phyloP scores from a whole-genome alignment of 768 basidiomycete genomes.

The Suillus fuscotomentosus region DNA sequence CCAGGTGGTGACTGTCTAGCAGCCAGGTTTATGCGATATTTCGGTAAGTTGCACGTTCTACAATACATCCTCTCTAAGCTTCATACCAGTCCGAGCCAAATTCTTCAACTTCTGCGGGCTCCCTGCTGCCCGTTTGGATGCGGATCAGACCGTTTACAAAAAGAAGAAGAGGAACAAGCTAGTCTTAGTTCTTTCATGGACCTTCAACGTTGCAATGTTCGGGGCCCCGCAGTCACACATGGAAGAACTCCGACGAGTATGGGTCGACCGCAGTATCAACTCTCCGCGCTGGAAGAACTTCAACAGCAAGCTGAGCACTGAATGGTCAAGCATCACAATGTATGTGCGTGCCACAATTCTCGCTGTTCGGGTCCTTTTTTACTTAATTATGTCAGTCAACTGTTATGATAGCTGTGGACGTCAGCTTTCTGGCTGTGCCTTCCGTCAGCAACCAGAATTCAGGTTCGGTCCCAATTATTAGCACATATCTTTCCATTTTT shows the following conservation, averaged over 20 bases:
- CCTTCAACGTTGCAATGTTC: conserved; percentile 23
- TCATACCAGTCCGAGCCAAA: conserved; percentile 24
- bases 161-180: conserved; percentile 2
- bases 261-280: conserved; percentile 9
- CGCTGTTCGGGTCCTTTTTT: not conserved
- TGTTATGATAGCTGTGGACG: conserved; percentile 7
- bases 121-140: conserved; percentile 42
- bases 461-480: conserved; percentile 9
- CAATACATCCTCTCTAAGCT: not conserved
- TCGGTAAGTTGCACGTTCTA: conserved; percentile 29
- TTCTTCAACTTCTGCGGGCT: conserved; percentile 50
- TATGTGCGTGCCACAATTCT: conserved; percentile 35
- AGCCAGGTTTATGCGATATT: conserved; percentile 45
- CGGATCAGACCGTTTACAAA: conserved; percentile 39
- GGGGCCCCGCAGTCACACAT: conserved; percentile 25
- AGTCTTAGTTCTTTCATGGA: conserved; percentile 9
- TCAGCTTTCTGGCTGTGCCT: conserved; percentile 37
- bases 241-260: conserved; percentile 9
- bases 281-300: conserved; percentile 11
- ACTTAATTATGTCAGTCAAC: not conserved
- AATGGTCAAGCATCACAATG: conserved; percentile 38
- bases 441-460: conserved; percentile 26
- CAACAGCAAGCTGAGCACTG: conserved; percentile 2
- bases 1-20: not conserved
- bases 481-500: conserved; percentile 35